Evolutionary conservation across 192 early-diverging fungal species (phyloP), one percentile per base, ranked within the genome.

Genomic region (Chytriomyces sp.): DNA sequence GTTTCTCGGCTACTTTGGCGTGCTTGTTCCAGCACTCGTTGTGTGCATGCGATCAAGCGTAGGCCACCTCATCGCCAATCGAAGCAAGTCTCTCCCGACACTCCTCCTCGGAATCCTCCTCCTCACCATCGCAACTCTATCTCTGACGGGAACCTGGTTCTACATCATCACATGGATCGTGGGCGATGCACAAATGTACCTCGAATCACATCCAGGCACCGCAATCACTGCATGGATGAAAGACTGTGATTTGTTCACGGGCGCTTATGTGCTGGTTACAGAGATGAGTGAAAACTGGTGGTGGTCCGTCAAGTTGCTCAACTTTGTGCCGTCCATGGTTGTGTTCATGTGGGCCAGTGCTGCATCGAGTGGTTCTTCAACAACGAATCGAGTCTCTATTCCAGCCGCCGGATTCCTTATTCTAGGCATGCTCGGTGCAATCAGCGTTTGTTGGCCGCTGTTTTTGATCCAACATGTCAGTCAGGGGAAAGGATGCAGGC

Each of bases 291-390:
- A 18, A 28, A 64, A 64, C 62, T 64, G 62, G 62, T 64, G 62
- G 62, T 64, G 62, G 62, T 23, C n/a, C 20, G 62, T 64, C 18
- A 18, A 64, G 5, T 7, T 64, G 62, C 62, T 64, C 62, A 64
- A 64, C 62, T 64, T 64, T 64, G 62, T 64, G 62, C 62, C 62
- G 10, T 64, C 62, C 20, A 64, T 64, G 62, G 62, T 64, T 28
- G 62, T 64, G 16, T 64, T 64, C 28, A 64, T 64, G 62, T 64
- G 13, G 10, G 28, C 24, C 7, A 7, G 11, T 9, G n/a, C 16
- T 18, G 53, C 20, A 18, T 59, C 16, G 20, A 59, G 13, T 59
- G 53, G 53, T 13, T n/a, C 62, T 28, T 57, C 28, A 26, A 13
- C 26, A 3, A 11, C 1, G n/a, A 13, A 24, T 64, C 10, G 28